Conservation (phyloP, 352 stramenopile species). For the Phytophthora megakarya region DNA sequence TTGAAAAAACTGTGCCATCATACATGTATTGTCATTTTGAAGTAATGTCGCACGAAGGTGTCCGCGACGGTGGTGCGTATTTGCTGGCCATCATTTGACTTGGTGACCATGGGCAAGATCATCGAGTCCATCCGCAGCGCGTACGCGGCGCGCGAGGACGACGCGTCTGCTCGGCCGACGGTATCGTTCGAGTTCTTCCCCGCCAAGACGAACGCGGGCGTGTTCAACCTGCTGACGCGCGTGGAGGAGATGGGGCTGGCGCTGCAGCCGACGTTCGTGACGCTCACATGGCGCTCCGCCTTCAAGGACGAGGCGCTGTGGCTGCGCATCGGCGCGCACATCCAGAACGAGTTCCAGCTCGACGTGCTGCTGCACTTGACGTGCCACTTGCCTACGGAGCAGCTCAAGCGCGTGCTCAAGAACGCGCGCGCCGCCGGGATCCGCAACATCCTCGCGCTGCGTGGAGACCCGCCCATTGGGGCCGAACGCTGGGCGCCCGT, state of each 20-base stretch:
- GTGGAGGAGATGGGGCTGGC: constrained; percentile 88
- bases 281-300: constrained; percentile 88
- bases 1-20: no score
- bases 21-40: no score
- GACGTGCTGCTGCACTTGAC: constrained; percentile 84
- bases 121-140: constrained; percentile 73
- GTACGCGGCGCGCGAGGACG: constrained; percentile 47
- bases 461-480: constrained; percentile 95
- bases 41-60: no score
- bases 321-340: constrained; percentile 89
- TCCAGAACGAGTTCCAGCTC: constrained; percentile 87
- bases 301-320: constrained; percentile 91
- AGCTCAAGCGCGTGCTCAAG: constrained; percentile 68
- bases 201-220: constrained; percentile 82
- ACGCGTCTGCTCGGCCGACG: constrained; percentile 48
- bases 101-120: constrained; percentile 74
- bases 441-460: constrained; percentile 98
- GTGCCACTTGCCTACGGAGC: constrained; percentile 71
- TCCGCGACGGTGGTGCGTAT: no score
- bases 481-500: constrained; percentile 84
- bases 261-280: constrained; percentile 88
- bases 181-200: constrained; percentile 91
- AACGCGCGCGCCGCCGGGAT: constrained; percentile 89
- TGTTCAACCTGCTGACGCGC: constrained; percentile 85
- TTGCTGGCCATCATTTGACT: constrained; percentile 13